A percentile compares a stretch with the other conserved stretches of the same genome.
phyloP scores from a whole-genome alignment of 1,139 yeast species.

The Yamadazyma dendronema region DNA sequence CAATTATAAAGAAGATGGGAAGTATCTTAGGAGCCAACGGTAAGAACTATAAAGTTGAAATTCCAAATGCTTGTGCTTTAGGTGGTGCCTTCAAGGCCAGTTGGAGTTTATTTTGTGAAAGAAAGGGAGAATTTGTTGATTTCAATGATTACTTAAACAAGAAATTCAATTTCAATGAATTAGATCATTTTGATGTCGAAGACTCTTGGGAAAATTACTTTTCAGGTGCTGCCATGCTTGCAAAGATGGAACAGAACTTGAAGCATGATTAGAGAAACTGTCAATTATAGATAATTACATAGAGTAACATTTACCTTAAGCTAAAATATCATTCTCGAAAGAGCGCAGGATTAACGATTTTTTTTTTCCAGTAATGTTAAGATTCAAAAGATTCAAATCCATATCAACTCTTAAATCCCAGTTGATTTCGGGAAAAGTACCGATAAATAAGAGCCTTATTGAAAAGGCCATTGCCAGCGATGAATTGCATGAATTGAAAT shows the following conservation, averaged over 20 bases:
- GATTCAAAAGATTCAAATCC: constrained; percentile 14
- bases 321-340: too few species aligned
- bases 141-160: constrained; percentile 41
- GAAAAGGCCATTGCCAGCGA: constrained; percentile 10
- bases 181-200: constrained; percentile 40
- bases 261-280: constrained; percentile 18
- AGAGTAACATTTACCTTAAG: too few species aligned
- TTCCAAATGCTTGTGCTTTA: constrained; percentile 88
- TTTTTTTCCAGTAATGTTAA: constrained; percentile 9
- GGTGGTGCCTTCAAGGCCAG: constrained; percentile 93
- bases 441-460: constrained; percentile 11
- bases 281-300: too few species aligned
- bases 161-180: constrained; percentile 47
- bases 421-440: constrained; percentile 11
- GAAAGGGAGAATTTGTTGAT: constrained; percentile 35
- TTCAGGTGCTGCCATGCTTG: constrained; percentile 50
- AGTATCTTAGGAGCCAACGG: constrained; percentile 61
- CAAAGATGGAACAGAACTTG: constrained; percentile 43
- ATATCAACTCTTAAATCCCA: constrained; percentile 8
- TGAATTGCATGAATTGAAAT: constrained; percentile 14
- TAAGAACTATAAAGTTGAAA: constrained; percentile 71
- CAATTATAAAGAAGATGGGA: constrained; percentile 69
- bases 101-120: constrained; percentile 55
- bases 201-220: constrained; percentile 51
- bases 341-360: too few species aligned